phyloP scores from a whole-genome alignment of 2,329 filamentous ascomycete genomes.

The Fusarium phyllophilum region DNA sequence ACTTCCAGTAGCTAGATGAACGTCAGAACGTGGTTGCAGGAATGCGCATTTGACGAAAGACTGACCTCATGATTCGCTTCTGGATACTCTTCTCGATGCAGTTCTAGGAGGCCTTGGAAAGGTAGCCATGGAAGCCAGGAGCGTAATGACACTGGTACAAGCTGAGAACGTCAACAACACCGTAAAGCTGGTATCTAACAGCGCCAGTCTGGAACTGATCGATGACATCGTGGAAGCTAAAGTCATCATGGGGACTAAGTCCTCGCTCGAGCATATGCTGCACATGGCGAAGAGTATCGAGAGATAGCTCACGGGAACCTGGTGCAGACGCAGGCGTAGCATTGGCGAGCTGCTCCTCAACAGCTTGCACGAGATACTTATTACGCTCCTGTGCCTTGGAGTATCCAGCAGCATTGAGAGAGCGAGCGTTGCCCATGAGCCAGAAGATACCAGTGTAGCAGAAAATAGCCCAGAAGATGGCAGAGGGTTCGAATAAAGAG shows the following conservation, averaged over 20 bases:
- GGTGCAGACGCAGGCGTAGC: not conserved
- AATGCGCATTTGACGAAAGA: fast-evolving
- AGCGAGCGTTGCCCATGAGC: not conserved
- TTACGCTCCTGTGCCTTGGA: not conserved
- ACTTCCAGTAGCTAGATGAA: not conserved
- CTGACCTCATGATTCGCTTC: not conserved
- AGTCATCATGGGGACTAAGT: not conserved
- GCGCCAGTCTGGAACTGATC: not conserved
- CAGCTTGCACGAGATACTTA: not conserved
- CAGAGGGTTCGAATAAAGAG: not conserved
- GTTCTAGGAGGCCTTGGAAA: not conserved
- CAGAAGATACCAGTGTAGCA: not conserved
- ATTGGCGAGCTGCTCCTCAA: not conserved
- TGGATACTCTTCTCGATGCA: not conserved
- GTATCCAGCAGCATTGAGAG: not conserved
- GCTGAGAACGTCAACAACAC: not conserved
- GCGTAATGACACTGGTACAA: not conserved
- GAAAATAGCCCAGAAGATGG: not conserved
- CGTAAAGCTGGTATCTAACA: not conserved
- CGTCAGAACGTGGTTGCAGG: fast-evolving
- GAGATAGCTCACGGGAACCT: not conserved
- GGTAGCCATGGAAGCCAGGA: not conserved
- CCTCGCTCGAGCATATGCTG: not conserved
- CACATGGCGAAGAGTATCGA: not conserved
- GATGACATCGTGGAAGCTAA: not conserved